Evolutionary conservation across 352 stramenopile species (phyloP), one percentile per base, ranked within the genome.

Genomic region (Blastocystis sp.): DNA sequence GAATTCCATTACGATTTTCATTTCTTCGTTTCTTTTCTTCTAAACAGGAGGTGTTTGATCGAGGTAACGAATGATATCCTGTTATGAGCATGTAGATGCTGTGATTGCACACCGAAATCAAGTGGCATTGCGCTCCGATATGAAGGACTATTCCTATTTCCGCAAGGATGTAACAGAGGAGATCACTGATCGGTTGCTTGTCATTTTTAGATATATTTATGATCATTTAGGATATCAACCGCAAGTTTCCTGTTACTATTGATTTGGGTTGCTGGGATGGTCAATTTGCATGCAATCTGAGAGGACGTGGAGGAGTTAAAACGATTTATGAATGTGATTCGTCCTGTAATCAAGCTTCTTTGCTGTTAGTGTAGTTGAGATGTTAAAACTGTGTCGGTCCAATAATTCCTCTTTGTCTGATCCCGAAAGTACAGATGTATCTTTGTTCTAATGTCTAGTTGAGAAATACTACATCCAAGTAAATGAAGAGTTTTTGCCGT

Each of bases 401-500:
- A 81, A 81, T n/a, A 27, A 81, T 29, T 16, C 6, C 2, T 14
- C 29, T 27, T 32, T 5, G 4, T 16, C 43, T 7, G 24, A 71
- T n/a, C 6, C 59, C 24, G 59, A 4, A 35, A 29, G 59, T 71
- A 12, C 6, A 1, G 12, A 14, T 32, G 12, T 24, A 46, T 32
- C 24, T n/a, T 35, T 12, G 2, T 71, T 71, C 24, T 39, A 19
- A 69, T 46, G 9, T 14, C 1, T 43, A 69, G 54, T 87, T 19
- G 21, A 74, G 39, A 87, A 16, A 14, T 35, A 29, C 5, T 87
- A 87, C 32, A 43, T 87, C n/a, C 77, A 87, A 77, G 43, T 87
- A 1, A 78, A 87, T 54, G 77, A 87, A 51, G 77, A 87, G 29
- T 87, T 87, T 51, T 35, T 87, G 14, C 77, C 77, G 4, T 87